phyloP scores from a whole-genome alignment of 2,329 filamentous ascomycete genomes.

The Zasmidium cellare region DNA sequence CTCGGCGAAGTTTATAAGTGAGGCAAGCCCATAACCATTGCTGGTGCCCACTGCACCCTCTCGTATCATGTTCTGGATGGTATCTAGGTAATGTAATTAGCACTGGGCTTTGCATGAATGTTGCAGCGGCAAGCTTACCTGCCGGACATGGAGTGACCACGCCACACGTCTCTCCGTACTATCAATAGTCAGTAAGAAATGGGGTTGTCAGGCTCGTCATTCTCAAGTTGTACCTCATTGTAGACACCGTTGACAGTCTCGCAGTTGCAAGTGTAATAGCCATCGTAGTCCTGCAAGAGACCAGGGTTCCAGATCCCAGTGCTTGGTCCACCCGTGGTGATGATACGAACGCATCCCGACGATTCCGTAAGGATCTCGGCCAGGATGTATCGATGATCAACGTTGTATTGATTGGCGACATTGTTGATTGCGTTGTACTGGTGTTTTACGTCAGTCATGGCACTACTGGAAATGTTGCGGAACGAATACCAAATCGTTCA shows the following conservation, averaged over 20 bases:
- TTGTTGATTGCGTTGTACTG: conserved; percentile 5
- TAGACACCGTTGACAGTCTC: neutral
- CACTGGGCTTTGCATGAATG: neutral
- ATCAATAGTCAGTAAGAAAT: neutral
- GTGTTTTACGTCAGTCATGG: neutral
- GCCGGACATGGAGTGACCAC: neutral
- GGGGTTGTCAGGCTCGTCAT: neutral
- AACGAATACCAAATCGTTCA: neutral
- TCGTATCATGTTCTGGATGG: conserved; percentile 2
- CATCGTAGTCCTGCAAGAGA: conserved; percentile 3
- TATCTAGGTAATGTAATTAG: neutral
- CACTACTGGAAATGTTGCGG: neutral
- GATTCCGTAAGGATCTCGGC: conserved; percentile 3
- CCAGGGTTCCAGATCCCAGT: conserved; percentile 2
- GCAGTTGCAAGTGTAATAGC: conserved; percentile 5
- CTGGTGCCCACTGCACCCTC: conserved; percentile 1
- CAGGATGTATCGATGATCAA: conserved; percentile 4
- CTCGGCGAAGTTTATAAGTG: neutral
- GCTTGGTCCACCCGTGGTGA: neutral
- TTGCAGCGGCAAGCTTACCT: neutral
- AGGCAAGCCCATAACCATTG: neutral
- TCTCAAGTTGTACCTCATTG: neutral
- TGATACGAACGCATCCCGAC: neutral
- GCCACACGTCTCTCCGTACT: neutral
- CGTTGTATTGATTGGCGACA: conserved; percentile 1